Base-by-base conservation (phyloP, 1,284 basidiomycete genomes). In the Trichosporon inkin region DNA sequence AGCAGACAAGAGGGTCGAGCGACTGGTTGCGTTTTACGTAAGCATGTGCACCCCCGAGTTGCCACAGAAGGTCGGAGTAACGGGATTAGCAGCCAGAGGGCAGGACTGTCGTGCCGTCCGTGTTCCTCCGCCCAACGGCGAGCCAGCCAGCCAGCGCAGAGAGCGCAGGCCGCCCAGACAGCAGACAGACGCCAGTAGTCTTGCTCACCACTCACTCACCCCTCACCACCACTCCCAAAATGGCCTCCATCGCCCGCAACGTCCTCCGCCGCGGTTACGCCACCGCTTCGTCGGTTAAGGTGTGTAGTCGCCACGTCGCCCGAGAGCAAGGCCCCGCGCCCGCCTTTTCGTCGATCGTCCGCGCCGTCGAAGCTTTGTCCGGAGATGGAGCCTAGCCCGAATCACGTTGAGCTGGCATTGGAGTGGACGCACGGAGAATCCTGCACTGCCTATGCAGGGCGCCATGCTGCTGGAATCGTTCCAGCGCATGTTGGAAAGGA, bases 181-280 rank as follows among this genome's bases (percentile, higher is more conserved):
- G 44, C 32, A 55, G n/a, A 13, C 13, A 14, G 49, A 36, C 37
- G 16, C 34, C 39, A 40, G 24, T 57, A 40, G 24, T 57, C 56
- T 49, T 20, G 22, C 40, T 39, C 61, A 57, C 59, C 53, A 58
- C 62, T 56, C 57, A 56, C 41, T 52, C 58, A 53, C 55, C 61
- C 49, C 59, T 47, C 66, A 41, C 56, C 49, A 56, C 55, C 52
- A 61, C 51, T 40, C 37, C 54, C 56, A 75, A 71, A 69, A 78
- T 78, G 76, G 72, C 75, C 62, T 74, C 72, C 63, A 71, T 67
- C 56, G 64, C 74, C 60, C 66, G 77, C 63, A 68, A 67, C 32
- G 58, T 73, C 63, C 64, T 74, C 63, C 64, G 68, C 57, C 71
- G 77, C 66, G 76, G 77, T 54, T 78, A 79, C 68, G 77, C 77